phyloP scores from a whole-genome alignment of 2,329 filamentous ascomycete genomes.

The Periconia sp. region DNA sequence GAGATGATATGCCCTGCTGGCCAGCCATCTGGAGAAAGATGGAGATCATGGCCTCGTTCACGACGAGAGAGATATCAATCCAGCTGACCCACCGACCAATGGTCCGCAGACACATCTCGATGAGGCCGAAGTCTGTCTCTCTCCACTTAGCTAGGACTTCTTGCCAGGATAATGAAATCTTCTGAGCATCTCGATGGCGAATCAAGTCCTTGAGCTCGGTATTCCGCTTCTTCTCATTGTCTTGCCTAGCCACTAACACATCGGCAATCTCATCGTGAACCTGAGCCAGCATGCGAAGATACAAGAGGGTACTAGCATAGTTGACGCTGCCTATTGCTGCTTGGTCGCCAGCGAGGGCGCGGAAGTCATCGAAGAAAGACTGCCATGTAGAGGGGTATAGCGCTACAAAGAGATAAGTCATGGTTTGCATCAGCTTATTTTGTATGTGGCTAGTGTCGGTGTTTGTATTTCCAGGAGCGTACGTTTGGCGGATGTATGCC shows the following conservation, averaged over 20 bases:
- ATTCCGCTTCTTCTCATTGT: constrained; percentile 81
- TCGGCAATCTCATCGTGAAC: constrained; percentile 98
- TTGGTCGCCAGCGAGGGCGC: constrained; percentile 73
- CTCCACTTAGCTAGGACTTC: constrained; percentile 83
- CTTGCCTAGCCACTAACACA: constrained; percentile 79
- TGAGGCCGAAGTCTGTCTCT: constrained; percentile 69
- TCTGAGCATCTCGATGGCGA: constrained; percentile 83
- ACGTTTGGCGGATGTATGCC: constrained; percentile 78
- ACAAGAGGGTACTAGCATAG: constrained; percentile 77
- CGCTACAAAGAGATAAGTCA: constrained; percentile 90
- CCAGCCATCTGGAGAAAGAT: constrained; percentile 86
- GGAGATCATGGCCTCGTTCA: constrained; percentile 80
- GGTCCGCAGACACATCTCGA: constrained; percentile 89
- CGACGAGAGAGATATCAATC: constrained; percentile 94
- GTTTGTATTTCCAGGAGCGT: constrained; percentile 64
- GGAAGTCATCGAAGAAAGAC: constrained; percentile 88
- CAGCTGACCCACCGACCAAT: constrained; percentile 98
- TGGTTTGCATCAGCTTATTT: constrained; percentile 95
- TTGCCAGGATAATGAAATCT: constrained; percentile 89
- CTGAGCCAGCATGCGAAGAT: constrained; percentile 84
- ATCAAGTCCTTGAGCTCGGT: constrained; percentile 91
- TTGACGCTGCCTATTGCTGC: constrained; percentile 67
- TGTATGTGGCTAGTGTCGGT: constrained; percentile 80
- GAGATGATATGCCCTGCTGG: constrained; percentile 66
- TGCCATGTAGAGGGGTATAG: constrained; percentile 88